These are phyloP conservation scores for Secale cereale DNA, from an alignment of 176 grass and related monocot species.

Conservation along the genomic window DNA sequence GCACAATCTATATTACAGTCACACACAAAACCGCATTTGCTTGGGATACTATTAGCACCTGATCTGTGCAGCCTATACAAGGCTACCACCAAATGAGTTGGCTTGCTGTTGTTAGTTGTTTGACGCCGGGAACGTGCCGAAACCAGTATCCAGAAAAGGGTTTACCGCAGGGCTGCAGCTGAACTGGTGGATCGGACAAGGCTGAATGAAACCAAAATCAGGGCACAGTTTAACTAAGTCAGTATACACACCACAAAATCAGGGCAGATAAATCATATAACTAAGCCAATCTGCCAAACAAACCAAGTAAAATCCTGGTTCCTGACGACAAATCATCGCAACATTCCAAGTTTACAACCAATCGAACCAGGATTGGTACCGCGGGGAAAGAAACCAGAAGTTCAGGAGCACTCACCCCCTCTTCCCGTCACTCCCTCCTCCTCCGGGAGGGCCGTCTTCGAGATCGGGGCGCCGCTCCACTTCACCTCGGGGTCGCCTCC, in stretches of 20 bases:
- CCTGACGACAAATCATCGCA: too few relatives aligned
- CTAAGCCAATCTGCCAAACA: too few relatives aligned
- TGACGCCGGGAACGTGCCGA: constrained; percentile 12
- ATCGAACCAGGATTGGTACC: too few relatives aligned
- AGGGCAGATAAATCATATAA: not conserved
- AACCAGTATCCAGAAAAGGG: not conserved
- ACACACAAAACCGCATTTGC: constrained; percentile 53
- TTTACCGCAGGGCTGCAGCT: too few relatives aligned
- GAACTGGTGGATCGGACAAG: not conserved
- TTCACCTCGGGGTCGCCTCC: too few relatives aligned
- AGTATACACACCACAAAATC: not conserved
- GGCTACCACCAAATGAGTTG: constrained; percentile 50
- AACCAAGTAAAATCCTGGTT: too few relatives aligned
- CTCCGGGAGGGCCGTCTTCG: not conserved
- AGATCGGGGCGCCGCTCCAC: too few relatives aligned
- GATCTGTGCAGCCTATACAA: not conserved
- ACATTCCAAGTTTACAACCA: too few relatives aligned
- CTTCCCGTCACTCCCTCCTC: not conserved
- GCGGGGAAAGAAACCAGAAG: not conserved
- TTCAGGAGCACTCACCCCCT: not conserved
- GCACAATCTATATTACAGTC: constrained; percentile 47
- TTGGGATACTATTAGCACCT: constrained; percentile 20
- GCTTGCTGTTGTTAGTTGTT: constrained; percentile 48
- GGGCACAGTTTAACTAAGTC: not conserved
- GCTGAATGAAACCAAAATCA: not conserved